Percentiles rank a stretch among this genome's conserved stretches.
Evolutionary conservation across 208 protist species (phyloP).

Genomic region (Acanthamoeba lenticulata): DNA sequence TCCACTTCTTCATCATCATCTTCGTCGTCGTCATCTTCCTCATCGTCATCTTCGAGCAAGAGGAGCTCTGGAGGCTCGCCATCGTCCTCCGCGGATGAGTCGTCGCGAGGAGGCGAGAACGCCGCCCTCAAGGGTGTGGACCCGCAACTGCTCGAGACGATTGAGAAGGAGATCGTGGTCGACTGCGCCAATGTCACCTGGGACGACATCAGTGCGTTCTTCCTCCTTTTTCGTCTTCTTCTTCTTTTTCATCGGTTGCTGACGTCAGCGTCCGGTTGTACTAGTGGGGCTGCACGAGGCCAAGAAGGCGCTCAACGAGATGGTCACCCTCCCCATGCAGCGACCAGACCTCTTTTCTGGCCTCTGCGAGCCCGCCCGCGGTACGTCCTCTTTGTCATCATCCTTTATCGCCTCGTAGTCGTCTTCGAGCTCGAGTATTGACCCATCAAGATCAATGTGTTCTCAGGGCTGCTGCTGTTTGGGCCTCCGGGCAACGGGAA

Average conservation of each 20-base stretch:
- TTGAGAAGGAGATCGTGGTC: slow-evolving; percentile 79
- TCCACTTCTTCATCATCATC: too few species aligned
- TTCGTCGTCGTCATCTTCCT: too few species aligned
- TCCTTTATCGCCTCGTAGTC: not conserved
- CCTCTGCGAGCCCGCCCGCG: slow-evolving; percentile 82
- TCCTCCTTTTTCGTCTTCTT: not conserved
- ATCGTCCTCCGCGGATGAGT: not conserved
- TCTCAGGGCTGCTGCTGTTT: slow-evolving; percentile 85
- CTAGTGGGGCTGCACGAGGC: slow-evolving; percentile 83
- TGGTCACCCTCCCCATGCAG: slow-evolving; percentile 85
- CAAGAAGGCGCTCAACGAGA: slow-evolving; percentile 84
- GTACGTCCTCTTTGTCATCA: slow-evolving; percentile 28
- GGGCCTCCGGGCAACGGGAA: slow-evolving; percentile 87
- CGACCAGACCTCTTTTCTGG: slow-evolving; percentile 87
- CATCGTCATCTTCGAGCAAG: too few species aligned
- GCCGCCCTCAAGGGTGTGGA: slow-evolving; percentile 73
- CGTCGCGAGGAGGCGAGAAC: not conserved
- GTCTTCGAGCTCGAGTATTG: not conserved
- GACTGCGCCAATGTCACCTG: slow-evolving; percentile 65
- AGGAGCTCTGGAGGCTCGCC: too few species aligned
- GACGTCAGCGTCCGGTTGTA: not conserved
- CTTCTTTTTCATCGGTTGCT: not conserved
- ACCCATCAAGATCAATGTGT: not conserved
- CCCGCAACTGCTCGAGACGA: slow-evolving; percentile 71
- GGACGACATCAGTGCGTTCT: slow-evolving; percentile 81